Base-by-base conservation (phyloP, 805 yeast species). In the Gaillardinia entomophila region DNA sequence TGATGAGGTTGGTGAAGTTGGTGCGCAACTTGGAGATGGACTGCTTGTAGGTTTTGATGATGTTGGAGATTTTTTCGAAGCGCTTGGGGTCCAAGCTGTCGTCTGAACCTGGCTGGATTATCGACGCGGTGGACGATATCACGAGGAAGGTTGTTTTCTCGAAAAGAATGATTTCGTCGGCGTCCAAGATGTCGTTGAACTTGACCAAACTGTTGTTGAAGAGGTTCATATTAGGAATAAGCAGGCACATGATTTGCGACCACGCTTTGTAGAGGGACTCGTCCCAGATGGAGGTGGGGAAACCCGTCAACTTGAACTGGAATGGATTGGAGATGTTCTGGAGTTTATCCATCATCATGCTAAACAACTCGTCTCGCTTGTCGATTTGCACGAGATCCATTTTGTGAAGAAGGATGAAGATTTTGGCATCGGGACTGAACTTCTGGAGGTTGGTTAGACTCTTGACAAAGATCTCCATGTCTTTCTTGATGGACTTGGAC, bases 251-350 rank as follows among this genome's bases (percentile, higher is more conserved):
- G 38, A 92, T 90, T 31, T 80, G 84, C 2, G 96, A 85, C 98
- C 98, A 92, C 1, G 98, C 98, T 55, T 84, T 89, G 56, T 90
- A 92, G 37, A 90, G 66, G 49, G 90, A 79, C 56, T 90, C 97
- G 60, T 90, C 97, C 97, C 97, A 90, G 36, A 90, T 90, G 1
- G 96, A 85, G 0, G 97, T 92, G 4, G 96, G 90, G 53, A 88
- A 90, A 2, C 97, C 97, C 12, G 76, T 73, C 28, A 87, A 64
- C 28, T 75, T 66, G 59, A 87, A 86, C 37, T 62, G 68, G 41
- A 48, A 66, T 13, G 86, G 85, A 33, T 75, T 67, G 3, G 95
- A 81, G 12, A 85, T 82, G 30, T 76, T 79, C 44, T 79, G 82
- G 39, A 92, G 61, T 48, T 82, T 84, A 32, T 75, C 78, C 83